phyloP scores from a whole-genome alignment of 1,139 yeast species.

The Pichia inconspicua region DNA sequence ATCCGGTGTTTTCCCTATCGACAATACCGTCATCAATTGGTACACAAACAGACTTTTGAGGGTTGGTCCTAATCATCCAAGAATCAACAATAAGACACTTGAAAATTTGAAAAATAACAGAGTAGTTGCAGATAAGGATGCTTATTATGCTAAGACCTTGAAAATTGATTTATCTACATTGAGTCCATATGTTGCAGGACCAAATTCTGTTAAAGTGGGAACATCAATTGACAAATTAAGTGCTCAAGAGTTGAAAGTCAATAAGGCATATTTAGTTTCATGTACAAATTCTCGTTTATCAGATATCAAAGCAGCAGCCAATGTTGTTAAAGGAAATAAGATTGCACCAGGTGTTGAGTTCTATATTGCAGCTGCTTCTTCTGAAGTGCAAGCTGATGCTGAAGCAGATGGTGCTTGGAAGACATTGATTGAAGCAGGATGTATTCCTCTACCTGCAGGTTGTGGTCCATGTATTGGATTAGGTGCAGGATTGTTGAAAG shows the following conservation, averaged over 20 bases:
- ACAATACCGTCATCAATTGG: constrained; percentile 65
- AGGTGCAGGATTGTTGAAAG: constrained; percentile 86
- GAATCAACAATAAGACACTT: constrained; percentile 61
- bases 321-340: constrained; percentile 69
- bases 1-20: constrained; percentile 94
- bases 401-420: constrained; percentile 90
- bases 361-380: constrained; percentile 95
- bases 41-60: constrained; percentile 59
- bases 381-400: constrained; percentile 87
- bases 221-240: constrained; percentile 72
- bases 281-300: constrained; percentile 93
- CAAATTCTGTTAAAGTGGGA: constrained; percentile 90
- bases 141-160: constrained; percentile 80
- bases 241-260: constrained; percentile 61
- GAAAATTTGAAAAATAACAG: constrained; percentile 35
- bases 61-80: constrained; percentile 72
- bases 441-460: constrained; percentile 93
- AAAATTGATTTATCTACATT: constrained; percentile 74
- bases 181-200: constrained; percentile 92
- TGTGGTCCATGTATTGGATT: constrained; percentile 99
- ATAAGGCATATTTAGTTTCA: constrained; percentile 95
- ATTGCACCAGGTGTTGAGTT: constrained; percentile 87
- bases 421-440: constrained; percentile 82
- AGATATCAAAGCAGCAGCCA: constrained; percentile 93
- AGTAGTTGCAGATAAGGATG: constrained; percentile 59